These are phyloP conservation scores for Arthrobotrys conoides DNA, from an alignment of 2,329 filamentous ascomycete species.

Conservation along the genomic window DNA sequence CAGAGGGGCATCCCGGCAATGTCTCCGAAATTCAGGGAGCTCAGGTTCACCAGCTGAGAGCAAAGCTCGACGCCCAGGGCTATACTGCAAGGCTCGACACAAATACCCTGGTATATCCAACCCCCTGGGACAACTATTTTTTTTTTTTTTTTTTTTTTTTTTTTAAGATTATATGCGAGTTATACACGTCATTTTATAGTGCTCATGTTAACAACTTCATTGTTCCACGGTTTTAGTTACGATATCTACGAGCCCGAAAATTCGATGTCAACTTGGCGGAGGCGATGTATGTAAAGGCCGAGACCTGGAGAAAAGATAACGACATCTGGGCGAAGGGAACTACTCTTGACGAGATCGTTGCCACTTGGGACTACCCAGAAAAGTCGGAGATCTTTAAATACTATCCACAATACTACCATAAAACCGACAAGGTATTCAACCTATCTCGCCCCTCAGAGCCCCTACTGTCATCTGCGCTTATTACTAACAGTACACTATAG, in stretches of 20 bases:
- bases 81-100: constrained; percentile 90
- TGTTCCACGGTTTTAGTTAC: constrained; percentile 73
- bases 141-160: too few relatives aligned
- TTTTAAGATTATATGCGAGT: too few relatives aligned
- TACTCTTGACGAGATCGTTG: constrained; percentile 84
- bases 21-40: constrained; percentile 90
- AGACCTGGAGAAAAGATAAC: constrained; percentile 80
- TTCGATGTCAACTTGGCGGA: constrained; percentile 88
- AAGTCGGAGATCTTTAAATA: constrained; percentile 86
- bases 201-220: constrained; percentile 29
- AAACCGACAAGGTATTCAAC: constrained; percentile 80
- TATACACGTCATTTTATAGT: constrained; percentile 40
- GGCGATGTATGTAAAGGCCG: constrained; percentile 91
- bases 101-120: constrained; percentile 80
- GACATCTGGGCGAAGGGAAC: constrained; percentile 73
- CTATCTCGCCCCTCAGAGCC: background rate
- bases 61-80: constrained; percentile 85
- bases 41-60: constrained; percentile 86
- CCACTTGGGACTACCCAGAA: constrained; percentile 88
- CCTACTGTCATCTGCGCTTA: too few relatives aligned
- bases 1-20: constrained; percentile 83
- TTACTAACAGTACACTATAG: constrained; percentile 68
- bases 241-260: constrained; percentile 94
- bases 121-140: background rate
- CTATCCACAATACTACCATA: constrained; percentile 99